Conservation (phyloP, 2,329 filamentous ascomycete species). For the Fusarium luffae region DNA sequence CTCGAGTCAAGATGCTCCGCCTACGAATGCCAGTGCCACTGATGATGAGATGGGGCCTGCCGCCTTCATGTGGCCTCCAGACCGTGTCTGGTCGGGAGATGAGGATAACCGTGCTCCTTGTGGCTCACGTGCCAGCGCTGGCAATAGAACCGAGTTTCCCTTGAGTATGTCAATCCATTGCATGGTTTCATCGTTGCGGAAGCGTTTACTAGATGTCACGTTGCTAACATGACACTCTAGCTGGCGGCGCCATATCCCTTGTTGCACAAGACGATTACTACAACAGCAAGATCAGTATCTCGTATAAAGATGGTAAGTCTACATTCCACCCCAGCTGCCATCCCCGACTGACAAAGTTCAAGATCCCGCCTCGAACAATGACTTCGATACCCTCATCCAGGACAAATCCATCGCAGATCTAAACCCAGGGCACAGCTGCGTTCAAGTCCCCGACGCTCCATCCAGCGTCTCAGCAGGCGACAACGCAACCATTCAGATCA, state of each 20-base stretch:
- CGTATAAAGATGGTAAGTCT: constrained; percentile 59
- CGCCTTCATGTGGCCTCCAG: constrained; percentile 69
- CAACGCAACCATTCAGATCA: constrained; percentile 62
- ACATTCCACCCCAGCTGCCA: fast-evolving
- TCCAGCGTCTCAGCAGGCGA: constrained; percentile 52
- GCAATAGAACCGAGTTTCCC: constrained; percentile 67
- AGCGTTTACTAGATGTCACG: neutral
- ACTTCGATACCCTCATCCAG: constrained; percentile 55
- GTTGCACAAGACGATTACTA: constrained; percentile 68
- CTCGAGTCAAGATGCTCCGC: constrained; percentile 17
- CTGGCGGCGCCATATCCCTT: constrained; percentile 64
- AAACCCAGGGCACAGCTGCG: constrained; percentile 60
- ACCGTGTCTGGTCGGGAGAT: constrained; percentile 65
- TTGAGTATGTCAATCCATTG: constrained; percentile 52
- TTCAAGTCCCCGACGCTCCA: constrained; percentile 52
- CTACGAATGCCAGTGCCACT: constrained; percentile 23
- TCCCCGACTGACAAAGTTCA: neutral
- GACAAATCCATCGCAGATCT: constrained; percentile 52
- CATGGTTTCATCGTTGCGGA: neutral
- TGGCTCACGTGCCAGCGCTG: constrained; percentile 60
- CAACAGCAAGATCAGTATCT: constrained; percentile 64
- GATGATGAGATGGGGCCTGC: constrained; percentile 62
- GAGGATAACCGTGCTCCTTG: constrained; percentile 68
- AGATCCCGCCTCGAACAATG: constrained; percentile 55
- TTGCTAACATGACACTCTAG: constrained; percentile 47